Base-by-base conservation (phyloP, 2,329 filamentous ascomycete genomes). In the Furcasterigmium sp. region DNA sequence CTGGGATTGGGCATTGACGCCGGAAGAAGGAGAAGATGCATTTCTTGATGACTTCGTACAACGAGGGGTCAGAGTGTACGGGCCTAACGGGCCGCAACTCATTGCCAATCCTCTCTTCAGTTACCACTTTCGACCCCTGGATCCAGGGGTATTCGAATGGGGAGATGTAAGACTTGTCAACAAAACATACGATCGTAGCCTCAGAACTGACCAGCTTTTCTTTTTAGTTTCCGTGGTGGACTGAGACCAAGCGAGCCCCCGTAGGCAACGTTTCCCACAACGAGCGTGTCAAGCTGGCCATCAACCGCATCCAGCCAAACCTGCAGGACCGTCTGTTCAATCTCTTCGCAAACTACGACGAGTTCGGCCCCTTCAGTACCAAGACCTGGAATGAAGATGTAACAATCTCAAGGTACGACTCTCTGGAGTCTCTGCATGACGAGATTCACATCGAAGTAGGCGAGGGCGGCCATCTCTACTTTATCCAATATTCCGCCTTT, bases 401-500 rank as follows among this genome's bases (percentile, higher is more conserved):
- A 13, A 67, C 70, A 38, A 62, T 72, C 29, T 64, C 62, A 5
- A 69, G 69, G 11, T 75, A 75, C 40, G 84, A 87, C 57, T 87
- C 82, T 10, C 62, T 85, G 26, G 82, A 85, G 57, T 73, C 76
- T 1, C 61, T 85, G 4, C 82, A 85, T 51, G 80, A 85, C 55
- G 70, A 73, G 10, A 69, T 85, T 30, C 82, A 85, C 51, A 73
- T 73, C 25, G 69, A 75, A 39, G 69, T 75, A 4, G 85, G 76
- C 25, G 69, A 64, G 46, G 72, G 73, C 28, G 84, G 85, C 2
- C 84, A 88, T 53, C 85, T 86, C 78, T 78, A 75, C 34, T 85
- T 78, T 59, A 79, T 82, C 25, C 78, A 81, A 15, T 84, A 85
- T 52, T 85, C 87, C 2, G 78, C 84, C 0, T 94, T 88, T 57